Base-by-base conservation (phyloP, 208 protist genomes). In the Leishmania braziliensis region DNA sequence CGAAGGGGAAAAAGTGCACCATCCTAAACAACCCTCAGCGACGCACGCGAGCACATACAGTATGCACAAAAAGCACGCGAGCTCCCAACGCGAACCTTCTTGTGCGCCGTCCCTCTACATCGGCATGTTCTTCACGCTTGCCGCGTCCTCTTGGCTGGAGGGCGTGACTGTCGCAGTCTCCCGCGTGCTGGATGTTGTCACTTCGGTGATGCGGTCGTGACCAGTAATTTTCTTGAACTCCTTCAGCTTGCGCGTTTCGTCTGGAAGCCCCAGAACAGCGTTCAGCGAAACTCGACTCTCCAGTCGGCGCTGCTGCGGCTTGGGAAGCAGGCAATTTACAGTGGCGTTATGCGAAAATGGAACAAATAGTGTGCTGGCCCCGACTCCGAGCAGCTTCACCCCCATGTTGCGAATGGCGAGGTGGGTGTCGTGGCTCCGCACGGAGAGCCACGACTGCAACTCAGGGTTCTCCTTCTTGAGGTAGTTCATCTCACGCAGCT, bases 401-500 rank as follows among this genome's bases (percentile, higher is more conserved):
- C 85, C 84, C 75, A 96, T 84, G 85, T 98, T 98, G 36, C 95
- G 93, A 29, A 98, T 88, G 3, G 95, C 95, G 3, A 95, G 74
- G 68, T 94, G 88, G 4, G 95, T 95, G 88, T 96, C 93, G 65
- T 81, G 90, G 69, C 91, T 78, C 2, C 95, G 85, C 65, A 95
- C 88, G 9, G 93, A 91, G 29, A 98, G 84, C 93, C 95, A 98
- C 66, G 93, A 97, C 86, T 95, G 93, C 69, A 96, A 93, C 88
- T 98, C 93, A 1, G 95, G 93, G 77, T 96, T 98, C 75, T 95
- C 88, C 75, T 90, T 87, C 85, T 95, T 95, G 33, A 98, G 79
- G 75, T 96, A 96, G 43, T 90, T 91, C 92, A 98, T 96, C 87
- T 98, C 93, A 39, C 95, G 89, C 70, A 98, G 83, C 77, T 98